Evolutionary conservation across 805 yeast genomes (phyloP).

Genomic region (Torulaspora indica): DNA sequence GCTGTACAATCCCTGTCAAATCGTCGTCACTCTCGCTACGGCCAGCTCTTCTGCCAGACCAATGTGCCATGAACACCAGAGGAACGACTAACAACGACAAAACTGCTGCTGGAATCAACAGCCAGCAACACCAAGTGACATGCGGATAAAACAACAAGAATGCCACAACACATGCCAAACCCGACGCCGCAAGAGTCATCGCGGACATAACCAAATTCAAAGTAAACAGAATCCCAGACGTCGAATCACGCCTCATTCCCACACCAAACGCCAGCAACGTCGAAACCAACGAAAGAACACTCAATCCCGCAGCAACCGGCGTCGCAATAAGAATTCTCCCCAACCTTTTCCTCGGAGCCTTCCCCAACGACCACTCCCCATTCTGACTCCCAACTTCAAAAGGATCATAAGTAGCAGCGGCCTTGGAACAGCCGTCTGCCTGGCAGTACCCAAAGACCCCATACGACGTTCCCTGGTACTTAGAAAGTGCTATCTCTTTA

Average conservation of each 20-base stretch:
- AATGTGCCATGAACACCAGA: slow-evolving; percentile 42
- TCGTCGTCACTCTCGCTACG: slow-evolving; percentile 27
- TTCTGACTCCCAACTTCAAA: slow-evolving; percentile 32
- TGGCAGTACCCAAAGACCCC: slow-evolving; percentile 69
- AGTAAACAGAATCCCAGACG: slow-evolving; percentile 34
- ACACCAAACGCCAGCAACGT: slow-evolving; percentile 36
- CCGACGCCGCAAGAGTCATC: slow-evolving; percentile 50
- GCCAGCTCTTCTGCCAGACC: slow-evolving; percentile 14
- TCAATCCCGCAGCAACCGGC: slow-evolving; percentile 65
- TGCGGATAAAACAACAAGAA: slow-evolving; percentile 61
- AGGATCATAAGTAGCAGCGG: slow-evolving; percentile 44
- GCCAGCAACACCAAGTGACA: slow-evolving; percentile 69
- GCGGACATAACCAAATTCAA: slow-evolving; percentile 44
- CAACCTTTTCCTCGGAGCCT: slow-evolving; percentile 45
- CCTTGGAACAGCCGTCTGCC: slow-evolving; percentile 39
- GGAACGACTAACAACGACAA: slow-evolving; percentile 50
- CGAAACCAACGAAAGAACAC: slow-evolving; percentile 43
- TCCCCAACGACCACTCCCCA: slow-evolving; percentile 47
- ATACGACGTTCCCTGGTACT: slow-evolving; percentile 43
- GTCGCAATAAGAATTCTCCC: slow-evolving; percentile 52
- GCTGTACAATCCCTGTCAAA: slow-evolving; percentile 6
- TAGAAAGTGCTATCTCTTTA: slow-evolving; percentile 40
- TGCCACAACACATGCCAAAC: slow-evolving; percentile 50
- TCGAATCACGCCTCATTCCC: slow-evolving; percentile 23
- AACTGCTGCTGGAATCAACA: slow-evolving; percentile 61